A percentile compares a stretch with the other conserved stretches of the same genome.
These are phyloP conservation scores for Pneumocystis carinii DNA, from an alignment of 1,139 yeast genomes.

Conservation along the genomic window DNA sequence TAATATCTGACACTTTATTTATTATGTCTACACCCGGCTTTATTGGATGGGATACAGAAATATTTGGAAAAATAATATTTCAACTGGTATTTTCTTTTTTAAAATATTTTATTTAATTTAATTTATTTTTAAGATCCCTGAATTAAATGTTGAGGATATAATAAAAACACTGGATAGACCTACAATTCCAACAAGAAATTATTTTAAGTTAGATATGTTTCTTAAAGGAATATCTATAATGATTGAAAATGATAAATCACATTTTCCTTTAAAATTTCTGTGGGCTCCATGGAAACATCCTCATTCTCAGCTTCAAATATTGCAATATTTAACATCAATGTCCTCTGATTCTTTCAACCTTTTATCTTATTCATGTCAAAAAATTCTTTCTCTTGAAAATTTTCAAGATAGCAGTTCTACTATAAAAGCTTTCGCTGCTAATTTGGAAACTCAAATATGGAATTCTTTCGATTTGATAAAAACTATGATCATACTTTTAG, in stretches of 20 bases:
- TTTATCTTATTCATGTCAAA: slow-evolving; percentile 7
- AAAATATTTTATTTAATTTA: neutral
- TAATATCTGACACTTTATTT: neutral
- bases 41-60: neutral
- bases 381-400: slow-evolving; percentile 10
- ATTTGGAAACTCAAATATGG: slow-evolving; percentile 13
- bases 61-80: neutral
- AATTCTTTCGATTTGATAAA: slow-evolving; percentile 21
- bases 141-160: neutral
- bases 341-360: slow-evolving; percentile 12
- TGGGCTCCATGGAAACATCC: slow-evolving; percentile 12
- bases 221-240: neutral
- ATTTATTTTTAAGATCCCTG: neutral
- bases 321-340: slow-evolving; percentile 8
- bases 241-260: neutral
- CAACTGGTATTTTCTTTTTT: neutral
- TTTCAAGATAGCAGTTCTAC: slow-evolving; percentile 8
- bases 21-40: neutral
- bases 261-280: slow-evolving; percentile 8
- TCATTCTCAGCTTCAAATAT: slow-evolving; percentile 8
- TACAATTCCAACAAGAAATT: neutral
- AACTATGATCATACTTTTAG: slow-evolving; percentile 20
- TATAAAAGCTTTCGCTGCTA: slow-evolving; percentile 9
- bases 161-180: neutral
- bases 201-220: neutral